Base-by-base conservation (phyloP, 805 yeast genomes). In the Metschnikowia cerradonensis region DNA sequence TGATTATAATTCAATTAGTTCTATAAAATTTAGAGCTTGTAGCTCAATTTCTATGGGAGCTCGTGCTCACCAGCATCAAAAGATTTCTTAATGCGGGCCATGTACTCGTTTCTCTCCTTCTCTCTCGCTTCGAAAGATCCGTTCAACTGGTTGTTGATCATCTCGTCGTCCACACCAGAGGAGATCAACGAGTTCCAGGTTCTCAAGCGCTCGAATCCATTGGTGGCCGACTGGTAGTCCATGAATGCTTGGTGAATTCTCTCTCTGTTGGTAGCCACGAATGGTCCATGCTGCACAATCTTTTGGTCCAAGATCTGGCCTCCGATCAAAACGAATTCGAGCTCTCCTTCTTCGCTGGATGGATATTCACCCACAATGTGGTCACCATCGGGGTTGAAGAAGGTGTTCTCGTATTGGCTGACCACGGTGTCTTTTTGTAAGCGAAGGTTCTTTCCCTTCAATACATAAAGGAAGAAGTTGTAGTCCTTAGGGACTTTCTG, bases 241-340 rank as follows among this genome's bases (percentile, higher is more conserved):
- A 70, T 60, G 60, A 88, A 84, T 0, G 90, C 95, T 59, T 85
- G 69, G 55, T 81, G 76, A 52, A 90, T 84, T 56, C 80, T 81
- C 47, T 82, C 86, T 50, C 76, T 75, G 26, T 85, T 71, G 8
- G 87, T 80, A 54, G 88, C 92, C n/a, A 90, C 97, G 63, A 90
- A 91, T n/a, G 97, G 97, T 17, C 97, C 97, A 63, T 90, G 86
- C 64, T 90, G 97, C 31, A 88, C 86, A 50, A 87, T 76, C 17
- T 82, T 80, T 70, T 90, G 96, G 58, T 88, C 79, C 50, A 88
- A 70, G 22, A 79, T 78, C 64, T 86, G 67, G 52, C 96, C 96
- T 32, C 90, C 95, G 54, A 89, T 73, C 19, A 90, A 56, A 4
- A 86, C 84, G 61, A 90, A 83, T 57, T 84, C 82, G 2, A 89